A percentile compares a stretch with the other conserved stretches of the same genome.
phyloP scores from a whole-genome alignment of 1,284 basidiomycete species.

The Neonothopanus nambi region DNA sequence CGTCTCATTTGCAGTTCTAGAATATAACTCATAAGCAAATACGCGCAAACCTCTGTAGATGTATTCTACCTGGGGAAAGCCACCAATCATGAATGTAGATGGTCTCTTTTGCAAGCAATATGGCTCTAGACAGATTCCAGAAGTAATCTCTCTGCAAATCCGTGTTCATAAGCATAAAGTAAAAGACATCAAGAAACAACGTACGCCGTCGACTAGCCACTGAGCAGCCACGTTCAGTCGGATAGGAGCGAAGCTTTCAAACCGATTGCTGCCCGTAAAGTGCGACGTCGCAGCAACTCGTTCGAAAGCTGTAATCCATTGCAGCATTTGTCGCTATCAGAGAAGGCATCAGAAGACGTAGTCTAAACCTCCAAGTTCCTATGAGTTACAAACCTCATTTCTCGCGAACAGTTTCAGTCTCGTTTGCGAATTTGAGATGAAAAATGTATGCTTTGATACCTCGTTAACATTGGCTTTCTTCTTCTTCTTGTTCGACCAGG shows the following conservation, averaged over 20 bases:
- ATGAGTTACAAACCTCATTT: constrained; percentile 65
- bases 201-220: constrained; percentile 97
- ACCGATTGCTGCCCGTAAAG: constrained; percentile 84
- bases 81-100: constrained; percentile 98
- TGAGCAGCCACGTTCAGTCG: constrained; percentile 92
- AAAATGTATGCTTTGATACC: constrained; percentile 92
- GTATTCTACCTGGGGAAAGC: constrained; percentile 73
- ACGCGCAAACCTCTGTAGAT: constrained; percentile 4
- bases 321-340: constrained; percentile 88
- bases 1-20: constrained; percentile 83
- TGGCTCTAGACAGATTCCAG: constrained; percentile 95
- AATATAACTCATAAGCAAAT: constrained; percentile 22
- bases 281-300: constrained; percentile 77
- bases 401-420: constrained; percentile 86
- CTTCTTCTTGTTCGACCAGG: constrained; percentile 36
- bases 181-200: constrained; percentile 26
- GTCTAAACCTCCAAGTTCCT: constrained; percentile 1
- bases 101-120: constrained; percentile 85
- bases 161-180: constrained; percentile 9
- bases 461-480: constrained; percentile 49
- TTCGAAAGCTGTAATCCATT: constrained; percentile 94
- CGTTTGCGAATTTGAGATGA: constrained; percentile 89
- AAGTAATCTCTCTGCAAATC: constrained; percentile 83
- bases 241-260: constrained; percentile 94
- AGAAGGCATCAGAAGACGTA: background rate